A percentile compares a stretch with the other conserved stretches of the same genome.
Conservation (phyloP, 2,329 filamentous ascomycete genomes). For the Fusarium nurragi region DNA sequence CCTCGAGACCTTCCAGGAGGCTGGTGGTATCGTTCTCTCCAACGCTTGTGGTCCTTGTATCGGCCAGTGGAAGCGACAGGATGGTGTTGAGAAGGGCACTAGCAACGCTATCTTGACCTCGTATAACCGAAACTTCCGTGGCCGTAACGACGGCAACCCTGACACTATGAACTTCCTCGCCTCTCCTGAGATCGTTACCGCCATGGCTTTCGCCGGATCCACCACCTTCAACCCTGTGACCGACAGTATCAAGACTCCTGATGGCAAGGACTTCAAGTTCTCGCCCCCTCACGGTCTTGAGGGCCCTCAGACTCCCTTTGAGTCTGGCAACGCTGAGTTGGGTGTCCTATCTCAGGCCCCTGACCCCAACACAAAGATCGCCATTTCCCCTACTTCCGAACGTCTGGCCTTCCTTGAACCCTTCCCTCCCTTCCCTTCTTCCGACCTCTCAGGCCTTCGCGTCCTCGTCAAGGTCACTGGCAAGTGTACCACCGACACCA, state of each 20-base stretch:
- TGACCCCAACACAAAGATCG: constrained; percentile 74
- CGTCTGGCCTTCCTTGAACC: constrained; percentile 92
- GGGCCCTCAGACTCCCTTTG: constrained; percentile 73
- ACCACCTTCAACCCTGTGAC: constrained; percentile 98
- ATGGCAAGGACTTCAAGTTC: constrained; percentile 86
- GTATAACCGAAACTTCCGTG: constrained; percentile 98
- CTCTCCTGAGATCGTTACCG: constrained; percentile 95
- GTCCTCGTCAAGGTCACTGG: constrained; percentile 97
- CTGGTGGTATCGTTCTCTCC: constrained; percentile 91
- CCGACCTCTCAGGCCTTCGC: constrained; percentile 78
- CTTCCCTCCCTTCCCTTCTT: constrained; percentile 81
- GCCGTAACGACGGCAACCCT: constrained; percentile 95
- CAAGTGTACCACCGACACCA: constrained; percentile 98
- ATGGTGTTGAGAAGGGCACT: constrained; percentile 84
- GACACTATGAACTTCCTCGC: constrained; percentile 99
- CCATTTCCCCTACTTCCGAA: constrained; percentile 86
- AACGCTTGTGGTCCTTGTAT: constrained; percentile 96
- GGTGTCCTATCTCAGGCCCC: constrained; percentile 77
- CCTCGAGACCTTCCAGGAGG: constrained; percentile 94
- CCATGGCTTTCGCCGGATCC: constrained; percentile 90
- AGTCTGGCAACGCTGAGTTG: constrained; percentile 78
- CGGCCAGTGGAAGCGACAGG: constrained; percentile 94
- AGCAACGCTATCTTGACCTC: constrained; percentile 95
- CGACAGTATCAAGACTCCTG: constrained; percentile 81
- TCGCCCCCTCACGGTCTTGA: constrained; percentile 77